These are phyloP conservation scores for Aspergillus fijiensis DNA, from an alignment of 2,329 filamentous ascomycete genomes.

Conservation along the genomic window DNA sequence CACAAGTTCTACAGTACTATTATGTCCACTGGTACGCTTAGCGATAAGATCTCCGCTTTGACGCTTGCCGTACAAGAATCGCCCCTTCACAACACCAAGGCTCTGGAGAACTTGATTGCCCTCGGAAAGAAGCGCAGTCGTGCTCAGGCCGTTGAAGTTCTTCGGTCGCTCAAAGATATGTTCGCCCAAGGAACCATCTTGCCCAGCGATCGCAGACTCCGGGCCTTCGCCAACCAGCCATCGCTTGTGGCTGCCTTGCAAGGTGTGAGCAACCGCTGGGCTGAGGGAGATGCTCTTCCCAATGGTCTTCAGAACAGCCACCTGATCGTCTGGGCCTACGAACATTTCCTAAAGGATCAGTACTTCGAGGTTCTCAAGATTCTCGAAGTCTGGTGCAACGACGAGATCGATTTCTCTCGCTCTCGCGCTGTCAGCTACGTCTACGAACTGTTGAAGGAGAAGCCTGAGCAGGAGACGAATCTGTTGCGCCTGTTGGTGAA, in stretches of 20 bases:
- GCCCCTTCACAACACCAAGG: conserved; percentile 85
- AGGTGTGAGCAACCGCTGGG: conserved; percentile 64
- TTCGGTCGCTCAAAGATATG: conserved; percentile 90
- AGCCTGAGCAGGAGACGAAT: conserved; percentile 96
- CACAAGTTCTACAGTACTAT: conserved; percentile 97
- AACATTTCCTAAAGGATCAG: conserved; percentile 90
- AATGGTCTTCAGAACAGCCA: conserved; percentile 72
- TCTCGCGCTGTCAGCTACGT: conserved; percentile 86
- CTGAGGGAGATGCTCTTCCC: conserved; percentile 67
- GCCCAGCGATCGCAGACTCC: conserved; percentile 77
- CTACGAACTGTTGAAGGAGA: conserved; percentile 87
- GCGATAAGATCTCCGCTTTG: conserved; percentile 92
- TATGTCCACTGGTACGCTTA: conserved; percentile 93
- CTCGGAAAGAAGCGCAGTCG: conserved; percentile 92
- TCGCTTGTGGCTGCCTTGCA: conserved; percentile 71
- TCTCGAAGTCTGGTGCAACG: conserved; percentile 87
- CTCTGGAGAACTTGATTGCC: conserved; percentile 77
- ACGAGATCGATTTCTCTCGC: conserved; percentile 92
- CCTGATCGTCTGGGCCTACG: conserved; percentile 83
- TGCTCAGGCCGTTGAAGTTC: conserved; percentile 86
- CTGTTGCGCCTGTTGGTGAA: conserved; percentile 87
- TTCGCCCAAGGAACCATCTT: conserved; percentile 84
- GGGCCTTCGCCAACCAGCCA: conserved; percentile 76
- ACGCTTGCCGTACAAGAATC: conserved; percentile 95
- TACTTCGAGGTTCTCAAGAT: conserved; percentile 94